Evolutionary conservation across 108 stramenopile species (phyloP).

Genomic region (Nitzschia putrida): DNA sequence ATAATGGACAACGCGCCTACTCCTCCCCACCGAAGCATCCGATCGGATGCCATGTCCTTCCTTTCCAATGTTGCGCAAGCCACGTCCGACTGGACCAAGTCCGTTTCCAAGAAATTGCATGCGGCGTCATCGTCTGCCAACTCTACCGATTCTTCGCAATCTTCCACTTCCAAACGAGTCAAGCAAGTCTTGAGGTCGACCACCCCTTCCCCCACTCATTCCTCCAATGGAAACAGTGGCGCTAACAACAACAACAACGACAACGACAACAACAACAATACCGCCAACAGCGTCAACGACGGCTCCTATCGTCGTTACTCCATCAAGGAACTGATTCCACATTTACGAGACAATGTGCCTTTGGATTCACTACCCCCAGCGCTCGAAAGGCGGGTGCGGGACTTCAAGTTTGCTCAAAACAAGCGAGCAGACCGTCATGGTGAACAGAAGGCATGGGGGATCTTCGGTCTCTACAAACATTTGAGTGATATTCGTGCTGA

Average conservation of each 20-base stretch:
- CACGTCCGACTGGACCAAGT: neutral
- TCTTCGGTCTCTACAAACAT: conserved; percentile 79
- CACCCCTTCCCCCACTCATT: too few species aligned
- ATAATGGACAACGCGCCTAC: too few species aligned
- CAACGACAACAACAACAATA: neutral
- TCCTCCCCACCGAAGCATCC: too few species aligned
- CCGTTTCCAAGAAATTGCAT: neutral
- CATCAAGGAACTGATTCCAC: conserved; percentile 35
- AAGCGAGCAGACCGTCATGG: conserved; percentile 80
- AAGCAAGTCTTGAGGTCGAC: too few species aligned
- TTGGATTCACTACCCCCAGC: conserved; percentile 32
- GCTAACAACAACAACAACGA: neutral
- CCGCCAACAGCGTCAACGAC: too few species aligned
- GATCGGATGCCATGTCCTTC: too few species aligned
- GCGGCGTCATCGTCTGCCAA: too few species aligned
- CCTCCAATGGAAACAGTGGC: neutral
- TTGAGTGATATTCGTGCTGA: conserved; percentile 65
- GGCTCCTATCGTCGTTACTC: conserved; percentile 16
- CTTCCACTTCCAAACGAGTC: too few species aligned
- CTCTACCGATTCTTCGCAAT: too few species aligned
- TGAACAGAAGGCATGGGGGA: conserved; percentile 62
- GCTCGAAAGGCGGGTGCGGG: conserved; percentile 67
- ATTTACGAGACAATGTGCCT: conserved; percentile 60
- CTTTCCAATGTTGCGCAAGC: too few species aligned
- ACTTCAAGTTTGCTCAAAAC: conserved; percentile 82